Evolutionary conservation across 176 grass and related monocot genomes (phyloP).

Genomic region (Elaeis guineensis): DNA sequence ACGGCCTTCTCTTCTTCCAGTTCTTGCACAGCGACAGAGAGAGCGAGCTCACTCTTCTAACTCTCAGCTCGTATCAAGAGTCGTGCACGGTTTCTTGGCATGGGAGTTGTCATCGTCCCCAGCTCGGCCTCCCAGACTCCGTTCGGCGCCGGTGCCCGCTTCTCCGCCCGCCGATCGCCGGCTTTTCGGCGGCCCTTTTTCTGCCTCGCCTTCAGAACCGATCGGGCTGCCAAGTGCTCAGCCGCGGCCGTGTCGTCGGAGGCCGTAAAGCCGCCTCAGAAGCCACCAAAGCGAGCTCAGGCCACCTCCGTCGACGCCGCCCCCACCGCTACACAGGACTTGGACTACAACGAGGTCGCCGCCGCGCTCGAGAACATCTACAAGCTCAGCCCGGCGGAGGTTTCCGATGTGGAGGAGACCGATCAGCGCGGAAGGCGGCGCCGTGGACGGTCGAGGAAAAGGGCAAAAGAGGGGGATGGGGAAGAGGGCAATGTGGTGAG

Average conservation of each 20-base stretch:
- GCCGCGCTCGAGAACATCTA: slow-evolving; percentile 84
- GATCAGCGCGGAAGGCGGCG: slow-evolving; percentile 1
- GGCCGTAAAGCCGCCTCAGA: slow-evolving; percentile 10
- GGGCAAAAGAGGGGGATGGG: slow-evolving; percentile 12
- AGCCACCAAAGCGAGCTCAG: neutral
- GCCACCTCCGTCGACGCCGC: neutral
- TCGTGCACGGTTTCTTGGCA: neutral
- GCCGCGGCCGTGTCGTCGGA: slow-evolving; percentile 40
- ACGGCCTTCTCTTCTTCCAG: slow-evolving; percentile 8
- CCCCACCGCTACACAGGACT: slow-evolving; percentile 7
- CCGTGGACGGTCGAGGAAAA: slow-evolving; percentile 22
- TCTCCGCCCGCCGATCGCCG: slow-evolving; percentile 16
- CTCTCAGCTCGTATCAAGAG: neutral
- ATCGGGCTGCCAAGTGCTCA: slow-evolving; percentile 32
- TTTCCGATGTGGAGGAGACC: slow-evolving; percentile 21
- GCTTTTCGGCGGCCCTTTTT: slow-evolving; percentile 24
- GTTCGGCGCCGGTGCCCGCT: slow-evolving; percentile 23
- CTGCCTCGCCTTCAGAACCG: slow-evolving; percentile 19
- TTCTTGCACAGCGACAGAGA: neutral
- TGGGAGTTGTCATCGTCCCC: slow-evolving; percentile 38
- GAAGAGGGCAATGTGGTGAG: slow-evolving; percentile 31
- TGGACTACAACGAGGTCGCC: slow-evolving; percentile 77
- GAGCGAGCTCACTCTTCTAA: too few species aligned
- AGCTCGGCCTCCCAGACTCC: slow-evolving; percentile 26
- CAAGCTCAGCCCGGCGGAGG: slow-evolving; percentile 65